These are phyloP conservation scores for Emmonsia crescens DNA, from an alignment of 2,329 filamentous ascomycete genomes.

Conservation along the genomic window DNA sequence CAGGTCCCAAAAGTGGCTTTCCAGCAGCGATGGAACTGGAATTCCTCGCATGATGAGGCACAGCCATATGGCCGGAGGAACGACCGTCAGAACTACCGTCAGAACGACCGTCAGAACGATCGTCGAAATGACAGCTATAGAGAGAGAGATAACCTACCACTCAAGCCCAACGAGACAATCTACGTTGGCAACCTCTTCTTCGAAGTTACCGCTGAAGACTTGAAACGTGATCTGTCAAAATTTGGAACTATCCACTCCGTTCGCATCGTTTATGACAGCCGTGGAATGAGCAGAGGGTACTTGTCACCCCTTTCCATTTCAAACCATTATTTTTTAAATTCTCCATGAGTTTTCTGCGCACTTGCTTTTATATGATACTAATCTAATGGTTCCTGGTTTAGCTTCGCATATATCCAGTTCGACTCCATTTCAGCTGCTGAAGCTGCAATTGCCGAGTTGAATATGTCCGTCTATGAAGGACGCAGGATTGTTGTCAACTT, in stretches of 20 bases:
- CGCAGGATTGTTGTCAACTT: slow-evolving; percentile 54
- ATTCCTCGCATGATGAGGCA: slow-evolving; percentile 28
- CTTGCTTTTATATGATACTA: neutral
- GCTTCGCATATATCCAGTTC: slow-evolving; percentile 58
- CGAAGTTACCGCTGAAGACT: slow-evolving; percentile 51
- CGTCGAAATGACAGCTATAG: slow-evolving; percentile 16
- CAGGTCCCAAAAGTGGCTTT: slow-evolving; percentile 30
- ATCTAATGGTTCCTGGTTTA: slow-evolving; percentile 20
- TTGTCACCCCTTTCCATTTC: slow-evolving; percentile 12
- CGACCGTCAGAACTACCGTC: slow-evolving; percentile 7
- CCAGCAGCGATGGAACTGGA: slow-evolving; percentile 38
- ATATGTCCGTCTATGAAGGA: slow-evolving; percentile 53
- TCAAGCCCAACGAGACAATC: slow-evolving; percentile 36
- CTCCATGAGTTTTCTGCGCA: neutral
- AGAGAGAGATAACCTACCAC: slow-evolving; percentile 7
- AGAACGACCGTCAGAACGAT: slow-evolving; percentile 13
- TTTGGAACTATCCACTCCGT: slow-evolving; percentile 46
- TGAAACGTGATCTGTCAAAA: slow-evolving; percentile 48
- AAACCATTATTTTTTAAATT: neutral
- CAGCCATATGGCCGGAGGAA: slow-evolving; percentile 18
- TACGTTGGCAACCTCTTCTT: slow-evolving; percentile 63
- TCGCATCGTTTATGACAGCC: slow-evolving; percentile 49
- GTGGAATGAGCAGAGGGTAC: slow-evolving; percentile 60
- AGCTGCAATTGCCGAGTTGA: slow-evolving; percentile 46
- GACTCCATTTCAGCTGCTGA: slow-evolving; percentile 42